Base-by-base conservation (phyloP, 331 rosid genomes). In the Spiraea crenata region DNA sequence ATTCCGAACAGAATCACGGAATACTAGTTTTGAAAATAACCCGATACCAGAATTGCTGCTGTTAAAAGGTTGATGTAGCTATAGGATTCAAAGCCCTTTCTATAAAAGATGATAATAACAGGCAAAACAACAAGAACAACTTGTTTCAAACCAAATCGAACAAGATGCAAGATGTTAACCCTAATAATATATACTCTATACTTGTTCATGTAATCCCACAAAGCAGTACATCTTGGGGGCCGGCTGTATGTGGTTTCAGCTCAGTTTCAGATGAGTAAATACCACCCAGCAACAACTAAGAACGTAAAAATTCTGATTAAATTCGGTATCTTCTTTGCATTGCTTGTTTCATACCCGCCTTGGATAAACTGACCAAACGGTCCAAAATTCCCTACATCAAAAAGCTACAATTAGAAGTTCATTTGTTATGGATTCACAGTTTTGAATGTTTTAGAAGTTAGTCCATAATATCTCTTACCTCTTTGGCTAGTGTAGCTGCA, bases 401-500 rank as follows among this genome's bases (percentile, higher is more conserved):
- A 15, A 4, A 57, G 54, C 65, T 17, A 67, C 19, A 45, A 25
- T 25, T 25, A 25, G 31, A 25, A 25, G 1, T 25, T 35, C 34
- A 34, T 13, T 35, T 35, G 45, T 3, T 66, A 16, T 35, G 15
- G 7, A 13, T 11, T 35, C 14, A 15, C 16, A 49, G 16, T 6
- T 57, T 3, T 57, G 25, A 5, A n/a, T 57, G n/a, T 10, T 10
- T 50, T 25, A 25, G 31, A 25, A 25, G 31, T 25, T 25, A 25
- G 31, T 25, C 31, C 31, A 25, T 25, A 25, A 25, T 25, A 31
- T 9, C 12, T 61, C 50, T 69, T 81, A 92, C 97, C 98, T 90
- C 86, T 68, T 70, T 77, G 87, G 67, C 59, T 73, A 14, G 88
- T 52, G 74, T 75, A 77, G 79, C 80, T 89, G 82, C 99, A 93